Conservation (phyloP, 1,284 basidiomycete species). For the Cutaneotrichosporon sp. region DNA sequence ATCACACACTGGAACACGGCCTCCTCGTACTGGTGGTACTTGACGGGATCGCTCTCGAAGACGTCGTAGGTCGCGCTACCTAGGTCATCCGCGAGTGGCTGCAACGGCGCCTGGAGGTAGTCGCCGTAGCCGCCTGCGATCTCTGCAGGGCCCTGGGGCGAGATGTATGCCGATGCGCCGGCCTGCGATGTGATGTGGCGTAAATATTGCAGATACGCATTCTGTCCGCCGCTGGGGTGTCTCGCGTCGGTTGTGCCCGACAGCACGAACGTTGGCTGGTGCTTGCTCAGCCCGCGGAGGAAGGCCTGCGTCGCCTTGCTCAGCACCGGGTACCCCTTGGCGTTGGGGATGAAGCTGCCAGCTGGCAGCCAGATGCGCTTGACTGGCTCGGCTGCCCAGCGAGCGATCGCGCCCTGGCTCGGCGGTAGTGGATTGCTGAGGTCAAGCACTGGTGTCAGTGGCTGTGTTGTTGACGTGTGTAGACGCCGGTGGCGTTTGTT, state of each 20-base stretch:
- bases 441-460: constrained; percentile 68
- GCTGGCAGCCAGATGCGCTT: constrained; percentile 84
- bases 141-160: constrained; percentile 63
- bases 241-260: constrained; percentile 64
- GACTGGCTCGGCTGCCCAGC: constrained; percentile 92
- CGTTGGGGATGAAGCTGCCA: constrained; percentile 88
- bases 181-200: constrained; percentile 72
- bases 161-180: constrained; percentile 23
- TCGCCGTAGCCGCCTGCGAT: constrained; percentile 93
- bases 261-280: constrained; percentile 76
- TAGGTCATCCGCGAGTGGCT: constrained; percentile 96
- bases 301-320: constrained; percentile 88
- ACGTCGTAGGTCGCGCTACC: constrained; percentile 94
- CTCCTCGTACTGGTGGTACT: constrained; percentile 95
- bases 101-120: constrained; percentile 90
- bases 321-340: constrained; percentile 94
- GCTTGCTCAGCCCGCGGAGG: constrained; percentile 81
- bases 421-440: constrained; percentile 80
- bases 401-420: constrained; percentile 65
- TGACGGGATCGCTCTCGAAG: constrained; percentile 96
- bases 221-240: constrained; percentile 76
- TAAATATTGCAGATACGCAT: constrained; percentile 88
- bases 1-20: constrained; percentile 77
- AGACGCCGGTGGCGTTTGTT: not conserved
- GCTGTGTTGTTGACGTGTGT: not conserved